phyloP scores from a whole-genome alignment of 306 rosid genomes.

The Elaeagnus macrophylla region DNA sequence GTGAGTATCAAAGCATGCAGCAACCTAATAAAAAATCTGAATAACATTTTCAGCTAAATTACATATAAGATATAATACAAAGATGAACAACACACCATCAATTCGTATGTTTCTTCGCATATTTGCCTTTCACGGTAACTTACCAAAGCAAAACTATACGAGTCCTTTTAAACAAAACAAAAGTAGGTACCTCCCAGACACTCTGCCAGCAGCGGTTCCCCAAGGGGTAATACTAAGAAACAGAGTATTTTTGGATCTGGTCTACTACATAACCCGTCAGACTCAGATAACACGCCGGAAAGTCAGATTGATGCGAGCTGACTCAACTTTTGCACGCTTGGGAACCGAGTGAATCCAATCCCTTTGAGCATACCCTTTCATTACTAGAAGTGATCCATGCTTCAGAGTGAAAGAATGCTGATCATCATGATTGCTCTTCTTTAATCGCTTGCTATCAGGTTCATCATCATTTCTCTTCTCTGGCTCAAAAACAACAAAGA shows the following conservation, averaged over 20 bases:
- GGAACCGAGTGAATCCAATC: conserved; percentile 96
- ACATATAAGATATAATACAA: too few relatives aligned
- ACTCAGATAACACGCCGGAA: conserved; percentile 62
- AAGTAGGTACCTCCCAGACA: too few relatives aligned
- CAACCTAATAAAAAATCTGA: too few relatives aligned
- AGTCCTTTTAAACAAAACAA: too few relatives aligned
- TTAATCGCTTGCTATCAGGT: conserved; percentile 51
- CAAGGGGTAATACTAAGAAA: neutral
- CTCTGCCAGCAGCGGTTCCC: too few relatives aligned
- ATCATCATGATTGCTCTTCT: conserved; percentile 38
- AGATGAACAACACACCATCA: too few relatives aligned
- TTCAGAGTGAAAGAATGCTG: conserved; percentile 59
- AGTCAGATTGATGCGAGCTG: conserved; percentile 85
- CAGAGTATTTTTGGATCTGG: neutral
- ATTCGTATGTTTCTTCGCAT: too few relatives aligned
- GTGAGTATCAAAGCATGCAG: too few relatives aligned
- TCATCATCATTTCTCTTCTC: conserved; percentile 39
- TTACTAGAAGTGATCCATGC: conserved; percentile 85
- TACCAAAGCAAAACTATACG: too few relatives aligned
- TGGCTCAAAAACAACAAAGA: conserved; percentile 7
- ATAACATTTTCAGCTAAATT: too few relatives aligned
- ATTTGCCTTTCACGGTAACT: too few relatives aligned
- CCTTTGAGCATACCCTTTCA: conserved; percentile 85
- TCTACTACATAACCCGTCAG: conserved; percentile 16
- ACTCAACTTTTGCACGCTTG: conserved; percentile 60